Conservation (phyloP, 2,329 filamentous ascomycete genomes). For the Nothophoma quercina region DNA sequence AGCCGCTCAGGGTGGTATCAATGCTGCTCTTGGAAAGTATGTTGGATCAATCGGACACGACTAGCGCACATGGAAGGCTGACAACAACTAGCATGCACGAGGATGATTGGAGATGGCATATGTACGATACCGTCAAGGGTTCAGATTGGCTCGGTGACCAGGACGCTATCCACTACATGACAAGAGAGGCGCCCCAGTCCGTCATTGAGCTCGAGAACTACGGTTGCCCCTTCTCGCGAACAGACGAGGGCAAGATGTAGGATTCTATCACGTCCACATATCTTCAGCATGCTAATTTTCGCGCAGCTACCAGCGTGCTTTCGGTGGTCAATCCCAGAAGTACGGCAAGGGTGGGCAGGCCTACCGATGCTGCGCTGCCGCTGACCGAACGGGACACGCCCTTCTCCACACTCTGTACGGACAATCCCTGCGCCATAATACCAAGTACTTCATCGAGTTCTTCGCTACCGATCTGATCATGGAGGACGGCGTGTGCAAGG, state of each 20-base stretch:
- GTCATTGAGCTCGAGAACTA: slow-evolving; percentile 98
- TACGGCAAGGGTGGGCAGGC: slow-evolving; percentile 97
- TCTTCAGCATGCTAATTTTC: slow-evolving; percentile 14
- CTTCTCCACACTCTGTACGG: slow-evolving; percentile 98
- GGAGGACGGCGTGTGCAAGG: slow-evolving; percentile 95
- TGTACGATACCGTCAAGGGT: slow-evolving; percentile 99
- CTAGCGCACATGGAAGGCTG: slow-evolving; percentile 24
- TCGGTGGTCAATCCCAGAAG: slow-evolving; percentile 95
- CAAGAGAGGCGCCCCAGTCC: slow-evolving; percentile 86
- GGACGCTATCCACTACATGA: slow-evolving; percentile 99
- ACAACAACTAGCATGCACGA: slow-evolving; percentile 75
- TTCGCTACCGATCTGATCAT: slow-evolving; percentile 97
- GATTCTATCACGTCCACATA: slow-evolving; percentile 20
- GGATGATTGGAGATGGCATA: slow-evolving; percentile 99
- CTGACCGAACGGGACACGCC: slow-evolving; percentile 95
- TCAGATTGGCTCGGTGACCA: slow-evolving; percentile 98
- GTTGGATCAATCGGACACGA: slow-evolving; percentile 22
- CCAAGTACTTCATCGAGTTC: slow-evolving; percentile 99
- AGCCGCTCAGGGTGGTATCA: slow-evolving; percentile 79
- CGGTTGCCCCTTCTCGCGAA: slow-evolving; percentile 95
- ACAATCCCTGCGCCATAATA: slow-evolving; percentile 95
- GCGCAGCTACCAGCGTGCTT: slow-evolving; percentile 96
- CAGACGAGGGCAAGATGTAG: slow-evolving; percentile 92
- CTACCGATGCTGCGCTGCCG: slow-evolving; percentile 95
- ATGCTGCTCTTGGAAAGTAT: slow-evolving; percentile 81